Evolutionary conservation across 139 green algal species (phyloP).

Genomic region (Parachlorella kessleri): DNA sequence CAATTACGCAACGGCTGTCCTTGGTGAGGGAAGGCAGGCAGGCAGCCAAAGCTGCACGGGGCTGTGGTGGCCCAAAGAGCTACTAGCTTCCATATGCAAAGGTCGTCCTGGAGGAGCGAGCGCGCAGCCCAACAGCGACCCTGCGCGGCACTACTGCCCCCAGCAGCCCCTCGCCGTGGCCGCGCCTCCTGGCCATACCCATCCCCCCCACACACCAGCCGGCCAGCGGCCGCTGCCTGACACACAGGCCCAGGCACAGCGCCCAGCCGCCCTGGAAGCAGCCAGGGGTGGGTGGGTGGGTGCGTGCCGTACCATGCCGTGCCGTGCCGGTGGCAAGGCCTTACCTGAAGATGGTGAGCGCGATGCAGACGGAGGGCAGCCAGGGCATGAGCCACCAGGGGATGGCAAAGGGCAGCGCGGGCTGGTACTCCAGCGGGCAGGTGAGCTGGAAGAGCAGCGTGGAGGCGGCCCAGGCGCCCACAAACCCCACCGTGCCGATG

Average conservation of each 20-base stretch:
- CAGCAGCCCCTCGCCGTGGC: too few relatives aligned
- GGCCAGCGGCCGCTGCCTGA: neutral
- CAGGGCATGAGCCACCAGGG: constrained; percentile 5
- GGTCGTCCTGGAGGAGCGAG: neutral
- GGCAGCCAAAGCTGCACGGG: neutral
- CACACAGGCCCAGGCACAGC: neutral
- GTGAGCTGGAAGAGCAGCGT: neutral
- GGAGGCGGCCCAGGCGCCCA: neutral
- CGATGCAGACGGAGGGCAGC: constrained; percentile 22
- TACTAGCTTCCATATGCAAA: neutral
- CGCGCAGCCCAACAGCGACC: too few relatives aligned
- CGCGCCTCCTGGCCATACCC: too few relatives aligned
- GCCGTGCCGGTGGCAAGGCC: too few relatives aligned
- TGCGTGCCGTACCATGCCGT: neutral
- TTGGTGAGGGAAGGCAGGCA: neutral
- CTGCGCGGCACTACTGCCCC: too few relatives aligned
- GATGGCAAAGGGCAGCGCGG: constrained; percentile 1
- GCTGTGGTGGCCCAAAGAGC: too few relatives aligned
- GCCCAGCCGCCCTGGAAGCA: neutral
- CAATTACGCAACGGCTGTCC: too few relatives aligned
- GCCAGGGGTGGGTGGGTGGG: neutral
- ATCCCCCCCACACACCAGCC: neutral
- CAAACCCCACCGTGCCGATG: neutral
- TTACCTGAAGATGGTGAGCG: constrained; percentile 21
- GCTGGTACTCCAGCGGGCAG: constrained; percentile 24